phyloP scores from a whole-genome alignment of 75 land plant genomes.

The Picea glauca region DNA sequence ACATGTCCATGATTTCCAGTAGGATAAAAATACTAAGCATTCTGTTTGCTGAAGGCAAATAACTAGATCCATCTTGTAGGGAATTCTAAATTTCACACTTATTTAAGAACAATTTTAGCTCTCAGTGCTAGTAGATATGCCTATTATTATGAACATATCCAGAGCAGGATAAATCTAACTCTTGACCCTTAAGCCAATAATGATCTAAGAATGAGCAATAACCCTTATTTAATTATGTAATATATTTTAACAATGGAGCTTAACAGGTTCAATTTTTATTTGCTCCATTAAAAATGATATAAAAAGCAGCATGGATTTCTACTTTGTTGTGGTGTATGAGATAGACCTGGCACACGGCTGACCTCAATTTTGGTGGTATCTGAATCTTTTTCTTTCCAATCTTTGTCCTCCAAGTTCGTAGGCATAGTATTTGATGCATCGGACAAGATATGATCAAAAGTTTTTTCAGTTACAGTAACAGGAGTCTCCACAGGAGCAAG shows the following conservation, averaged over 20 bases:
- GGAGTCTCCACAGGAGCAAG: background rate
- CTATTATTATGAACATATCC: background rate
- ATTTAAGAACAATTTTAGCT: background rate
- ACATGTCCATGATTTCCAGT: background rate
- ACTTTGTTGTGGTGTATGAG: background rate
- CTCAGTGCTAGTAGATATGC: background rate
- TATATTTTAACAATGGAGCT: background rate
- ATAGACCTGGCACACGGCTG: slow-evolving; percentile 8
- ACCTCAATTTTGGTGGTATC: slow-evolving; percentile 1
- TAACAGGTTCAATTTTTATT: background rate
- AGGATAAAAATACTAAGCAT: background rate
- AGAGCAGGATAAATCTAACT: background rate
- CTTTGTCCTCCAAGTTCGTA: background rate
- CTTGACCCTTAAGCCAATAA: background rate
- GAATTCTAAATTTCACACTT: background rate
- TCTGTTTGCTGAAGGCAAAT: background rate
- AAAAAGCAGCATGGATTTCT: background rate
- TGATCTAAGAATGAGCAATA: background rate
- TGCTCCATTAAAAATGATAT: background rate
- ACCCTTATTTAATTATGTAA: background rate
- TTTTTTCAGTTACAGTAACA: background rate
- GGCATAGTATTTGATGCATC: background rate
- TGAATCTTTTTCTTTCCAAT: background rate
- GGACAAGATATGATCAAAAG: background rate
- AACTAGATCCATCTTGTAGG: background rate